These are phyloP conservation scores for Kappamyces sp. DNA, from an alignment of 192 early-diverging fungal genomes.

Conservation along the genomic window DNA sequence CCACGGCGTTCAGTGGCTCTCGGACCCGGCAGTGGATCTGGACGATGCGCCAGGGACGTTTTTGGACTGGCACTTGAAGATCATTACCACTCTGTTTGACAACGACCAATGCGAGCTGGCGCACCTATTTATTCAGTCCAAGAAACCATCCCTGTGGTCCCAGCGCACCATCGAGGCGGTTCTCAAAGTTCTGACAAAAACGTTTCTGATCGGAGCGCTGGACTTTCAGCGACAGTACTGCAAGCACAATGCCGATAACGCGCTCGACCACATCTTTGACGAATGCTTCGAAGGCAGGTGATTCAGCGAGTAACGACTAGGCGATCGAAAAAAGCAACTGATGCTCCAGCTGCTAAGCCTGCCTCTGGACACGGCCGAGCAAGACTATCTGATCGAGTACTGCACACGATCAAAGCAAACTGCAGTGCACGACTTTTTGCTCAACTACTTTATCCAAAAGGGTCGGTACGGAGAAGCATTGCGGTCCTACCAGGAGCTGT, in stretches of 20 bases:
- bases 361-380: neutral
- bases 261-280: no score
- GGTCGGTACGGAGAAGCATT: neutral
- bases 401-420: neutral
- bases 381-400: neutral
- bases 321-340: no score
- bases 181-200: no score
- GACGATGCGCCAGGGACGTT: no score
- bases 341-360: neutral
- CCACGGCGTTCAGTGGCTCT: neutral
- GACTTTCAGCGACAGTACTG: no score
- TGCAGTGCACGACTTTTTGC: neutral
- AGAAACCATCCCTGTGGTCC: neutral
- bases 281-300: no score
- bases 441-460: neutral
- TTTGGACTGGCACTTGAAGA: neutral
- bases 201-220: no score
- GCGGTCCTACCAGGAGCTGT: neutral
- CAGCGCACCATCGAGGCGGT: no score
- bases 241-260: no score
- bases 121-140: neutral
- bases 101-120: neutral
- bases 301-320: no score
- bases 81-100: neutral
- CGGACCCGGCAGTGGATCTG: neutral